These are phyloP conservation scores for Haematococcus lacustris DNA, from an alignment of 139 green algal genomes.

Conservation along the genomic window DNA sequence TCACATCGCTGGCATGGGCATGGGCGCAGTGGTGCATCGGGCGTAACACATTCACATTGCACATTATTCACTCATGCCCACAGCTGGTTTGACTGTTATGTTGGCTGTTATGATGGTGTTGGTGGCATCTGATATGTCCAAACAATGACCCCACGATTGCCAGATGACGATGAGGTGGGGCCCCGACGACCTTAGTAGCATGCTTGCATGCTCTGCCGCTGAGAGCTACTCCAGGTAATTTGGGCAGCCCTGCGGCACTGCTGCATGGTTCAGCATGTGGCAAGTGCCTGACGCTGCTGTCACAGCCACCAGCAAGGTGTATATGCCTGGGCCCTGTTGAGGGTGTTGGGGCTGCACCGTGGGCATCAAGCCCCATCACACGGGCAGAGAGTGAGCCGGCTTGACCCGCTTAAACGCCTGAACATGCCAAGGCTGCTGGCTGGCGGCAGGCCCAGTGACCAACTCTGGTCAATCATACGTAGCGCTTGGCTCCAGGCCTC, in stretches of 20 bases:
- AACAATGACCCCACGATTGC: not conserved
- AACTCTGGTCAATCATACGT: constrained; percentile 16
- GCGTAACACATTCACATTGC: too few species aligned
- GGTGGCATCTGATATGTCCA: not conserved
- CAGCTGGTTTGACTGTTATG: too few species aligned
- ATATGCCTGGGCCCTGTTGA: too few species aligned
- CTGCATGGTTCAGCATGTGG: not conserved
- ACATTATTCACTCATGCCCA: too few species aligned
- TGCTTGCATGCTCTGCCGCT: not conserved
- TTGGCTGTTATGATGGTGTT: not conserved
- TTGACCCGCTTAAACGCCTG: not conserved
- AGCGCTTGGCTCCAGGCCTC: constrained; percentile 40
- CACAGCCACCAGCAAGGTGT: not conserved
- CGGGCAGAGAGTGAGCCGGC: not conserved
- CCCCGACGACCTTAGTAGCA: not conserved
- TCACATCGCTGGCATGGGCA: too few species aligned
- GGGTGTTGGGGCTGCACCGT: too few species aligned
- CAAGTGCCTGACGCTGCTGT: not conserved
- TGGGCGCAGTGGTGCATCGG: too few species aligned
- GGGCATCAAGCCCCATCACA: not conserved
- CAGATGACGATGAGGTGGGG: not conserved
- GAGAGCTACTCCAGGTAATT: too few species aligned
- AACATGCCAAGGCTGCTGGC: not conserved
- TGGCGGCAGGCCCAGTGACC: not conserved
- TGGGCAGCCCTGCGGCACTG: too few species aligned